phyloP scores from a whole-genome alignment of 768 basidiomycete genomes.

The Suillus alpinus region DNA sequence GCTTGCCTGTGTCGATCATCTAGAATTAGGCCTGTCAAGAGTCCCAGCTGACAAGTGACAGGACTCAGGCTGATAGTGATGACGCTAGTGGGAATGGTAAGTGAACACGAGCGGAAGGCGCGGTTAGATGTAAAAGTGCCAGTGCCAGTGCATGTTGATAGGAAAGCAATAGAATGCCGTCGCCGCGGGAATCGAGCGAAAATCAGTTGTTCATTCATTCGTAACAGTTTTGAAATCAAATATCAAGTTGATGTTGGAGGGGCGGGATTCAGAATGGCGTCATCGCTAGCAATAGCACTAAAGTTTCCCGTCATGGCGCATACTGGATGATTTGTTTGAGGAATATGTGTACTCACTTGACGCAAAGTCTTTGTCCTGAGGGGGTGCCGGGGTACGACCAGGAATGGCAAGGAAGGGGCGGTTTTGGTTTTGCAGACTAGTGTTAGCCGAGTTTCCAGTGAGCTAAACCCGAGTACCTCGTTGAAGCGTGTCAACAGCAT shows the following conservation, averaged over 20 bases:
- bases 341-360: background rate
- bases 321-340: background rate
- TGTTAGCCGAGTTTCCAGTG: background rate
- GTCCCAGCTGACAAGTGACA: background rate
- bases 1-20: too few species aligned
- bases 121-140: too few species aligned
- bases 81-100: too few species aligned
- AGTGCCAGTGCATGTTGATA: background rate
- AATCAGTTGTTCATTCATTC: too few species aligned
- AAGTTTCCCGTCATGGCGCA: too few species aligned
- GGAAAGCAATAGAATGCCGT: background rate
- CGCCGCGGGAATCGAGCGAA: background rate
- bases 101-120: too few species aligned
- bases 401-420: background rate
- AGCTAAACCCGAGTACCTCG: background rate
- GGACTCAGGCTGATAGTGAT: too few species aligned
- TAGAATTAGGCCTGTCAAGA: background rate
- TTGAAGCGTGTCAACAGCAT: background rate
- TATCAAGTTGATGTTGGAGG: background rate
- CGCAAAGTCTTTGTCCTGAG: background rate
- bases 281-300: background rate
- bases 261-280: background rate
- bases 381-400: too few species aligned
- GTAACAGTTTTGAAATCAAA: too few species aligned
- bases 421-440: too few species aligned